Conservation (phyloP, 805 yeast species). For the Yarrowia sp. region DNA sequence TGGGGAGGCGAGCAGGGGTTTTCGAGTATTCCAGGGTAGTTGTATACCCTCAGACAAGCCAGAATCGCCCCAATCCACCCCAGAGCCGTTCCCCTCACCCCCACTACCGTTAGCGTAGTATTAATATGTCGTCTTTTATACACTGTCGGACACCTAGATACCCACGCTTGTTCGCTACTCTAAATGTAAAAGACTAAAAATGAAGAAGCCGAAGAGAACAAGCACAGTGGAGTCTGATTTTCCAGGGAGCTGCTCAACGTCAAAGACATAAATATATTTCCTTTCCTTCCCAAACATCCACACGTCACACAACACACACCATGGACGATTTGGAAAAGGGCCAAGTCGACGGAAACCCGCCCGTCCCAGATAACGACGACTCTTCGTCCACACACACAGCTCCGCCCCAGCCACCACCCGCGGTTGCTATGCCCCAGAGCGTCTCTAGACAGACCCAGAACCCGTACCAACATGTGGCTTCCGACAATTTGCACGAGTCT, state of each 20-base stretch:
- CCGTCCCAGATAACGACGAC: not conserved
- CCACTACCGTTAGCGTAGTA: not conserved
- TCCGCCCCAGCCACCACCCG: conserved; percentile 23
- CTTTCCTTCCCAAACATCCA: not conserved
- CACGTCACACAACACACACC: not conserved
- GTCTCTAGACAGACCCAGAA: conserved; percentile 12
- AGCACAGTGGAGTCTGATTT: not conserved
- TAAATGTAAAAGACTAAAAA: not conserved
- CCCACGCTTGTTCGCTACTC: conserved; percentile 12
- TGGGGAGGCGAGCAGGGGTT: not conserved
- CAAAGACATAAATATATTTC: not conserved
- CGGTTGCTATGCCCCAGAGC: not conserved
- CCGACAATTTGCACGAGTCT: not conserved
- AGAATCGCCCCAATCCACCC: not conserved
- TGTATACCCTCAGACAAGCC: not conserved
- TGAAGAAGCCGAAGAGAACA: not conserved
- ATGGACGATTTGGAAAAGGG: conserved; percentile 21
- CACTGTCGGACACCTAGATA: not conserved
- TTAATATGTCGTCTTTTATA: not conserved
- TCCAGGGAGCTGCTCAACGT: no score
- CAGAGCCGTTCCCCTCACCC: no score
- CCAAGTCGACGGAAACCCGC: not conserved
- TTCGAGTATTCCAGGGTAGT: no score
- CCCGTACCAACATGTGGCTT: conserved; percentile 7
- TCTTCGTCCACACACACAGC: not conserved